Conservation (phyloP, 345 rosid genomes). For the Brassica incana region DNA sequence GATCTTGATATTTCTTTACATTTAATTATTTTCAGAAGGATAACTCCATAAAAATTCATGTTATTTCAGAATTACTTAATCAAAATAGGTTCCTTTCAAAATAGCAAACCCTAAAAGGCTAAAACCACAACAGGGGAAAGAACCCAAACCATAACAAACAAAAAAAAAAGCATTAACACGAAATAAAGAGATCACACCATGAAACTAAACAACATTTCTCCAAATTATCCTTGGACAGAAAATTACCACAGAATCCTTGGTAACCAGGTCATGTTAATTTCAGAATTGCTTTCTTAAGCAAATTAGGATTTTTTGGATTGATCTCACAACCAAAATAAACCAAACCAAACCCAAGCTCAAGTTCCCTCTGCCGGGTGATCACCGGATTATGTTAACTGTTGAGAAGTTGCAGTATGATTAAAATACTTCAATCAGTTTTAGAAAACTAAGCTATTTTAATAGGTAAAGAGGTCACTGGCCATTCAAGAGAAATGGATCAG, state of each 20-base stretch:
- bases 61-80: background rate
- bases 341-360: background rate
- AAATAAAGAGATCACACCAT: background rate
- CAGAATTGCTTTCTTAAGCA: background rate
- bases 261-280: background rate
- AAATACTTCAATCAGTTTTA: slow-evolving; percentile 12
- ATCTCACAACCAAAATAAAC: background rate
- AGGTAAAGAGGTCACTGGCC: slow-evolving; percentile 1
- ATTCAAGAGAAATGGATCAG: slow-evolving; percentile 3
- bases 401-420: background rate
- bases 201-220: background rate
- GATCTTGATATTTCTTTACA: background rate
- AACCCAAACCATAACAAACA: background rate
- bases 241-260: background rate
- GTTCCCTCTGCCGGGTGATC: background rate
- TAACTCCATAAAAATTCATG: background rate
- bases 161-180: background rate
- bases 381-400: background rate
- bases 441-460: slow-evolving; percentile 17
- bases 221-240: background rate
- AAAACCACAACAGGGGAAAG: background rate
- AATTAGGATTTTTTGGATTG: background rate
- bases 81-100: background rate
- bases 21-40: background rate
- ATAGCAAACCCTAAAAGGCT: background rate